Percentiles rank a stretch among this genome's conserved stretches.
Conservation (phyloP, 2,329 filamentous ascomycete genomes). For the Hypoxylon sp. region DNA sequence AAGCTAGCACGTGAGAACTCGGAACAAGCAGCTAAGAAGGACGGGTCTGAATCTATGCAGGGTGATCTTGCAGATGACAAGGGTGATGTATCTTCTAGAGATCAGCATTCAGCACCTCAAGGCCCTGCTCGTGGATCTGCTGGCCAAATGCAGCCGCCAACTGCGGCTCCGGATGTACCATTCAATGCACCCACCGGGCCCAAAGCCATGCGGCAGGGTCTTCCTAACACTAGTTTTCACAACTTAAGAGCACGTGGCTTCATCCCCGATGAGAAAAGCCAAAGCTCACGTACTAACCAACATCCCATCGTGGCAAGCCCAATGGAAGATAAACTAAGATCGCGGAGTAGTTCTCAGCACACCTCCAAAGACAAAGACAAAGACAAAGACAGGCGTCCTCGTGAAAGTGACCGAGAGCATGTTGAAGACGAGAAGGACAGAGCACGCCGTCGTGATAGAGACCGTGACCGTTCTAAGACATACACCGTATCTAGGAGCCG, state of each 20-base stretch:
- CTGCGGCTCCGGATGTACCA: constrained; percentile 58
- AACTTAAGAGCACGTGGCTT: constrained; percentile 68
- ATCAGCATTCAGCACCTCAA: constrained; percentile 45
- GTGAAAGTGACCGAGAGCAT: constrained; percentile 53
- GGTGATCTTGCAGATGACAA: constrained; percentile 47
- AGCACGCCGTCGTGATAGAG: constrained; percentile 47
- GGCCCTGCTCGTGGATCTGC: constrained; percentile 41
- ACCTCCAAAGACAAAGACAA: constrained; percentile 54
- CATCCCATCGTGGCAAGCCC: constrained; percentile 50
- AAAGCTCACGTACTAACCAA: constrained; percentile 50
- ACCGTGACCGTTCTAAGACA: constrained; percentile 48
- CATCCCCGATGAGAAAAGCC: constrained; percentile 55
- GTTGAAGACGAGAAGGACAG: constrained; percentile 47
- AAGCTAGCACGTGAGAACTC: constrained; percentile 43
- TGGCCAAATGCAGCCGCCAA: constrained; percentile 42
- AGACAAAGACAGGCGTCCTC: constrained; percentile 52
- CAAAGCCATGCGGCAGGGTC: constrained; percentile 91
- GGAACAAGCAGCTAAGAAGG: constrained; percentile 47
- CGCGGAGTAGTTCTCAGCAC: constrained; percentile 62
- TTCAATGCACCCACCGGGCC: constrained; percentile 89
- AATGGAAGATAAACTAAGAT: constrained; percentile 52
- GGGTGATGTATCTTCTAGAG: constrained; percentile 52
- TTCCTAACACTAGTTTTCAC: constrained; percentile 83
- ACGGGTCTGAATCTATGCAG: constrained; percentile 44
- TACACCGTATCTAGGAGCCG: constrained; percentile 52